Percentiles rank a stretch among this genome's conserved stretches.
These are phyloP conservation scores for Dactylellina leptospora DNA, from an alignment of 2,329 filamentous ascomycete genomes.

Conservation along the genomic window DNA sequence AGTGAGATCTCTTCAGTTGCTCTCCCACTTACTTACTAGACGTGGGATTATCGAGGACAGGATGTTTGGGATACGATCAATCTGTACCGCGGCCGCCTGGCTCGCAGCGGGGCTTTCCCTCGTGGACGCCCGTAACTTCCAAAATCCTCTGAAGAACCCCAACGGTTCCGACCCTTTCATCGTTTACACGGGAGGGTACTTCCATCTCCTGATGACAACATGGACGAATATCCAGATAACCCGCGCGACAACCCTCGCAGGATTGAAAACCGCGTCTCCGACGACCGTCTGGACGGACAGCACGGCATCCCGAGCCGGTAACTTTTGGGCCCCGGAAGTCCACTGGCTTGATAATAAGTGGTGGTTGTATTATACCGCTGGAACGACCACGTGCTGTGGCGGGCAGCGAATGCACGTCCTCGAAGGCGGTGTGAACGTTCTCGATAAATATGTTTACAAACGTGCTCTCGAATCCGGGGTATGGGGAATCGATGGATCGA, in stretches of 20 bases:
- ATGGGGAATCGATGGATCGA: slow-evolving; percentile 67
- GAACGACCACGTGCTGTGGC: slow-evolving; percentile 63
- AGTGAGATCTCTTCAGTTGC: not conserved
- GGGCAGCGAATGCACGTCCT: slow-evolving; percentile 67
- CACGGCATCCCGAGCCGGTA: slow-evolving; percentile 64
- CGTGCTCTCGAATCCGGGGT: slow-evolving; percentile 61
- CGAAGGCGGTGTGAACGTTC: slow-evolving; percentile 65
- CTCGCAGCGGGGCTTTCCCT: slow-evolving; percentile 22
- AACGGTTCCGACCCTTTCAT: slow-evolving; percentile 67
- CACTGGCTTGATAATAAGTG: slow-evolving; percentile 59
- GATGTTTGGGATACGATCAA: slow-evolving; percentile 31
- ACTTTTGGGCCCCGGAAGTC: slow-evolving; percentile 67
- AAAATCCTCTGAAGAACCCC: slow-evolving; percentile 65
- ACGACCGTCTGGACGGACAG: slow-evolving; percentile 66
- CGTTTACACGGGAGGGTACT: slow-evolving; percentile 66
- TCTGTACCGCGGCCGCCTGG: slow-evolving; percentile 31
- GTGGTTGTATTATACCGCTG: slow-evolving; percentile 70
- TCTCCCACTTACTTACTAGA: not conserved
- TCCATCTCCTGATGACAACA: slow-evolving; percentile 68
- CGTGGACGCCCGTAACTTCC: slow-evolving; percentile 60
- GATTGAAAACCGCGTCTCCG: slow-evolving; percentile 66
- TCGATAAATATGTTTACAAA: slow-evolving; percentile 65
- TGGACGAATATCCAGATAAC: slow-evolving; percentile 68
- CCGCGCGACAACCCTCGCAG: slow-evolving; percentile 66
- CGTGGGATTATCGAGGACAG: not conserved